Percentiles rank a stretch among this genome's conserved stretches.
Conservation (phyloP, 805 yeast genomes). For the Wickerhamiella sorbophila region DNA sequence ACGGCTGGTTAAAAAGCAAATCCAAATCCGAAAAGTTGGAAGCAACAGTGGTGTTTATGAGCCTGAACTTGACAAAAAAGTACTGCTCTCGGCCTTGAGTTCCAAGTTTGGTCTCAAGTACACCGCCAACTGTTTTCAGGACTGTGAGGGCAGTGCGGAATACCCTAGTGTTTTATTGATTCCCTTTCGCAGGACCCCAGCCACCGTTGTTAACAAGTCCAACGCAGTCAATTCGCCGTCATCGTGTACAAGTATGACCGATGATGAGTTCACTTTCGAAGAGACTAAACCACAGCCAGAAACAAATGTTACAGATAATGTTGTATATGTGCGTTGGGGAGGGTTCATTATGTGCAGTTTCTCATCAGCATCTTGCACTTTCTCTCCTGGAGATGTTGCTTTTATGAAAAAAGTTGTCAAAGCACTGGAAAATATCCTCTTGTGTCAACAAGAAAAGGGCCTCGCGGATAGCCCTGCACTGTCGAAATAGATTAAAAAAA, state of each 20-base stretch:
- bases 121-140: constrained; percentile 6
- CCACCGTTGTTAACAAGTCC: background rate
- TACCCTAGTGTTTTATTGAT: constrained; percentile 16
- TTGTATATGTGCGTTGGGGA: constrained; percentile 5
- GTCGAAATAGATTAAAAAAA: background rate
- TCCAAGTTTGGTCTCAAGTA: constrained; percentile 15
- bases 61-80: constrained; percentile 11
- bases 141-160: constrained; percentile 5
- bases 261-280: background rate
- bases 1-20: background rate
- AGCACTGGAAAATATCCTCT: constrained; percentile 19
- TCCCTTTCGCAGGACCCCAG: constrained; percentile 11
- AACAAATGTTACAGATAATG: background rate
- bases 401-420: constrained; percentile 20
- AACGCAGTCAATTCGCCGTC: background rate
- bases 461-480: background rate
- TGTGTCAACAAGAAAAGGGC: constrained; percentile 10
- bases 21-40: constrained; percentile 11
- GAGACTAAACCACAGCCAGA: too few relatives aligned
- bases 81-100: constrained; percentile 12
- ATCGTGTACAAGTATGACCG: background rate
- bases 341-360: constrained; percentile 22
- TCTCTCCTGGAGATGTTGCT: constrained; percentile 21
- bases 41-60: constrained; percentile 4
- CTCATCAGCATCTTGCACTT: constrained; percentile 9